phyloP scores from a whole-genome alignment of 2,329 filamentous ascomycete species.

The Hypoxylon sp. region DNA sequence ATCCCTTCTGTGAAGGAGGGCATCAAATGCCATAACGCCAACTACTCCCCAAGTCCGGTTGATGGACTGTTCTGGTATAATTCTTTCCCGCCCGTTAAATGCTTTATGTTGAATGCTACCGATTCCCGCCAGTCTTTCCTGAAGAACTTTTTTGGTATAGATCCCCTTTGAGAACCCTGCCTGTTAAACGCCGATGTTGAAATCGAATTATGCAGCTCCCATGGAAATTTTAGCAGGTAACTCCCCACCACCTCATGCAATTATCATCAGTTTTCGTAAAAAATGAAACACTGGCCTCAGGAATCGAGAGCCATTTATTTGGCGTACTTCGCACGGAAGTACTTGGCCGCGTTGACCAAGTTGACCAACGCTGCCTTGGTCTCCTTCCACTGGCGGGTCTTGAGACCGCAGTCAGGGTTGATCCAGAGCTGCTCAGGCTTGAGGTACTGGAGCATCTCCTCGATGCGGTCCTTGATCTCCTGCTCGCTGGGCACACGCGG shows the following conservation, averaged over 20 bases:
- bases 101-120: slow-evolving; percentile 57
- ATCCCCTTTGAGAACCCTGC: slow-evolving; percentile 52
- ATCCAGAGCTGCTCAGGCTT: slow-evolving; percentile 99
- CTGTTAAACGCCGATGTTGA: slow-evolving; percentile 70
- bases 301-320: slow-evolving; percentile 63
- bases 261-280: slow-evolving; percentile 35
- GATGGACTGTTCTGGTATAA: slow-evolving; percentile 56
- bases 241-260: slow-evolving; percentile 45
- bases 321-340: slow-evolving; percentile 90
- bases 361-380: slow-evolving; percentile 96
- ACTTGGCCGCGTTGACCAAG: slow-evolving; percentile 99
- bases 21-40: slow-evolving; percentile 55
- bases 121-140: slow-evolving; percentile 52
- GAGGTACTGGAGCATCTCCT: slow-evolving; percentile 98
- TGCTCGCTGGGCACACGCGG: slow-evolving; percentile 96
- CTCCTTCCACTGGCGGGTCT: slow-evolving; percentile 99
- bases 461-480: slow-evolving; percentile 98
- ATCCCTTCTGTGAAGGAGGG: slow-evolving; percentile 48
- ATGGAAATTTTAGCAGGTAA: slow-evolving; percentile 51
- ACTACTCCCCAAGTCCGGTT: slow-evolving; percentile 55
- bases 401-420: slow-evolving; percentile 99
- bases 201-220: slow-evolving; percentile 65
- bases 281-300: slow-evolving; percentile 26
- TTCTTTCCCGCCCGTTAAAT: slow-evolving; percentile 54
- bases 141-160: slow-evolving; percentile 55